Evolutionary conservation across 371 early-diverging fungal species (phyloP).

Genomic region (Mortierella sp.): DNA sequence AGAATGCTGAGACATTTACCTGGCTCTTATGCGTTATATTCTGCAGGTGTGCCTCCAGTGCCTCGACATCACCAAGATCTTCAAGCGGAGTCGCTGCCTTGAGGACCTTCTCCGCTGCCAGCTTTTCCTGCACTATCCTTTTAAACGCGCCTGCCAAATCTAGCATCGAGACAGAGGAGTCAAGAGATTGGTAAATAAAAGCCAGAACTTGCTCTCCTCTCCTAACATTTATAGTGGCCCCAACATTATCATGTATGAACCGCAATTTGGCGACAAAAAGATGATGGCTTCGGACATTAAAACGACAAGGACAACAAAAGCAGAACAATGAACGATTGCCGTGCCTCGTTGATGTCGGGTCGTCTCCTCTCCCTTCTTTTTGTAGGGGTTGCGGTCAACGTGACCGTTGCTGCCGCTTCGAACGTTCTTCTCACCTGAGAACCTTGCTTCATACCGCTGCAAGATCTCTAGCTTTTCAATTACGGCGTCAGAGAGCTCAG

Average conservation of each 20-base stretch:
- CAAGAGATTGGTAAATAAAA: neutral
- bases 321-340: neutral
- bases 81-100: constrained; percentile 46
- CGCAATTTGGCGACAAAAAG: neutral
- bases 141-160: constrained; percentile 48
- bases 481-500: constrained; percentile 40
- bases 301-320: neutral
- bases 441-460: constrained; percentile 55
- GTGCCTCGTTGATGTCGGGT: constrained; percentile 5
- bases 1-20: constrained; percentile 20
- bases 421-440: constrained; percentile 55
- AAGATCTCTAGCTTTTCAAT: constrained; percentile 50
- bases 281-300: neutral
- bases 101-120: constrained; percentile 41
- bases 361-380: neutral
- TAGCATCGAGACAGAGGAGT: neutral
- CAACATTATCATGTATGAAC: neutral
- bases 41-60: constrained; percentile 43
- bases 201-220: neutral
- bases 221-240: neutral
- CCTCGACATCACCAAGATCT: constrained; percentile 45
- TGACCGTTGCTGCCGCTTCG: neutral
- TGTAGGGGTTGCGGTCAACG: neutral
- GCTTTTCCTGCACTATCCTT: constrained; percentile 46
- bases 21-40: constrained; percentile 46